These are phyloP conservation scores for Daldinia caldariorum DNA, from an alignment of 495 filamentous ascomycete species.

Conservation along the genomic window DNA sequence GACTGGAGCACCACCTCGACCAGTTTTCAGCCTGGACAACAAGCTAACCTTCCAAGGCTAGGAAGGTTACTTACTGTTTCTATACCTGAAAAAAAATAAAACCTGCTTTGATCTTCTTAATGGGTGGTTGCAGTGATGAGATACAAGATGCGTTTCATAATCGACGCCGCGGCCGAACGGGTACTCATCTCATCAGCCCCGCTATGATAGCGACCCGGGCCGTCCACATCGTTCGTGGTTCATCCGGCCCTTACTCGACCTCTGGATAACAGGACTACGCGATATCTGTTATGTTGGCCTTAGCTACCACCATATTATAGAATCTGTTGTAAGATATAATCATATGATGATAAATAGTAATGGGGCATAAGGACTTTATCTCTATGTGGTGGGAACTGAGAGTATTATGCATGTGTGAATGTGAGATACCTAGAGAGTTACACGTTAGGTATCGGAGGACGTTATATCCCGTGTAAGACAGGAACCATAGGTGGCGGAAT, in stretches of 20 bases:
- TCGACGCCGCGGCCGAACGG: not conserved
- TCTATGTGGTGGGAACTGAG: not conserved
- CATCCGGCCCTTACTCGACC: not conserved
- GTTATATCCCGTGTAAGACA: too few species aligned
- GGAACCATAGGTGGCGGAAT: not conserved
- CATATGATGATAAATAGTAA: not conserved
- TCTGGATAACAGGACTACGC: not conserved
- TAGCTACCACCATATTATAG: not conserved
- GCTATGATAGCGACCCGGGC: not conserved
- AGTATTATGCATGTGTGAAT: too few species aligned
- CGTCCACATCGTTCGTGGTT: not conserved
- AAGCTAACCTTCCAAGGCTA: too few species aligned
- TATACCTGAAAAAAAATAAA: not conserved
- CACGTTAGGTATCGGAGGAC: too few species aligned
- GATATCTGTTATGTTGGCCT: not conserved
- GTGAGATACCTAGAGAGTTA: too few species aligned
- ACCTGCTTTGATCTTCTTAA: not conserved
- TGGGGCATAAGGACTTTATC: not conserved
- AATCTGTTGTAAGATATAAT: not conserved
- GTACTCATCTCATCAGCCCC: not conserved
- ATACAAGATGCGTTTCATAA: not conserved
- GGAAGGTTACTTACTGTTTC: not conserved
- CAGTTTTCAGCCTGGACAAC: too few species aligned
- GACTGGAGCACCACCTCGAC: too few species aligned
- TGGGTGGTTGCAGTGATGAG: slow-evolving; percentile 2